phyloP scores from a whole-genome alignment of 345 rosid species.

The Arabidopsis suecica region DNA sequence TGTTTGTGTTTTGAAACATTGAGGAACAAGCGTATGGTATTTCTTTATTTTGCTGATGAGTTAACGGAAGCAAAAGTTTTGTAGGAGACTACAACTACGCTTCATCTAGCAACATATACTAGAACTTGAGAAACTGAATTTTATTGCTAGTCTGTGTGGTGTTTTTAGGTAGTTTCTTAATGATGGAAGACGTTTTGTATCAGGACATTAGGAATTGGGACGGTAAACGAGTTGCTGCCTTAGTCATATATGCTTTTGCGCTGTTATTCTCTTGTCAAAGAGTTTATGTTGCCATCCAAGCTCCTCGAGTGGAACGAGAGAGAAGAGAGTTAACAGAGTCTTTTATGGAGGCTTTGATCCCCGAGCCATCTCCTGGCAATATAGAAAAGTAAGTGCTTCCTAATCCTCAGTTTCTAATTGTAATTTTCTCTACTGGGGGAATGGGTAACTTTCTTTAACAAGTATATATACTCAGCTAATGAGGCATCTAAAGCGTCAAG shows the following conservation, averaged over 20 bases:
- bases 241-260: conserved; percentile 65
- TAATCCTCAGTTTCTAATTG: conserved; percentile 14
- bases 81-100: not conserved
- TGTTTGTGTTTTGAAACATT: not conserved
- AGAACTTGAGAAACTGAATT: conserved; percentile 4
- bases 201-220: conserved; percentile 89
- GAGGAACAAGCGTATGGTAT: not conserved
- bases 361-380: conserved; percentile 86
- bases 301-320: conserved; percentile 64
- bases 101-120: conserved; percentile 5
- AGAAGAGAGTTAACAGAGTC: conserved; percentile 79
- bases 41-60: not conserved
- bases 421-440: not conserved
- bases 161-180: not conserved
- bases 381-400: conserved; percentile 60
- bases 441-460: not conserved
- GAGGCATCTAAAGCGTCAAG: conserved; percentile 18
- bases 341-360: conserved; percentile 95
- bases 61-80: not conserved
- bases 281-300: conserved; percentile 66
- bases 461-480: conserved; percentile 7
- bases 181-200: conserved; percentile 34
- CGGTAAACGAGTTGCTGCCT: conserved; percentile 60
- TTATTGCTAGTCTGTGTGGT: not conserved
- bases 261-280: conserved; percentile 66